phyloP scores from a whole-genome alignment of 305 asterid species.

The Fraxinus platypoda region DNA sequence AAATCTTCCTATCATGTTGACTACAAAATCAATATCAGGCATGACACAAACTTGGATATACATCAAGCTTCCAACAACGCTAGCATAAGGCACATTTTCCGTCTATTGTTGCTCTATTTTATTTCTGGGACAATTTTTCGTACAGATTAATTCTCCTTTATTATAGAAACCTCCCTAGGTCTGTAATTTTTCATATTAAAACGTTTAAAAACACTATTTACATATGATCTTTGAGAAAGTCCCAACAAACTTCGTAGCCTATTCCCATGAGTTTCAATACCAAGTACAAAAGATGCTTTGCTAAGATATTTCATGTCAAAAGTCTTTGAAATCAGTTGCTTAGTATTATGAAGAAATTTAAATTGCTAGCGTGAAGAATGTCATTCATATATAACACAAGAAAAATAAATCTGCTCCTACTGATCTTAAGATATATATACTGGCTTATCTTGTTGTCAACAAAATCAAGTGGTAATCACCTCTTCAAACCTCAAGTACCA shows the following conservation, averaged over 20 bases:
- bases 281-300: not conserved
- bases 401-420: not conserved
- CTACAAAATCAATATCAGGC: not conserved
- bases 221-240: not conserved
- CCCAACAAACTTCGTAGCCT: not conserved
- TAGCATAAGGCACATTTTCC: not conserved
- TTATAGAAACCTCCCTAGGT: not conserved
- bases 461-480: not conserved
- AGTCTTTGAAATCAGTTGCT: not conserved
- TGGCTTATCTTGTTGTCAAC: not conserved
- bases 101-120: not conserved
- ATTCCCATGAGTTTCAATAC: not conserved
- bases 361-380: not conserved
- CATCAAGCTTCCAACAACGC: not conserved
- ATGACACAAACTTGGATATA: not conserved
- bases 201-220: not conserved
- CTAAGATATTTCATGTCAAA: slow-evolving; percentile 1
- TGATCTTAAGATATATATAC: not conserved
- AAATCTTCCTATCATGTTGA: not conserved
- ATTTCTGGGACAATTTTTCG: not conserved
- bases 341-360: not conserved
- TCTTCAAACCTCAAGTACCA: slow-evolving; percentile 10
- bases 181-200: not conserved
- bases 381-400: not conserved
- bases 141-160: not conserved